Percentiles rank a stretch among this genome's conserved stretches.
Evolutionary conservation across 1,139 yeast species (phyloP).

Genomic region (Hyphopichia wangnamkhiaoensis): DNA sequence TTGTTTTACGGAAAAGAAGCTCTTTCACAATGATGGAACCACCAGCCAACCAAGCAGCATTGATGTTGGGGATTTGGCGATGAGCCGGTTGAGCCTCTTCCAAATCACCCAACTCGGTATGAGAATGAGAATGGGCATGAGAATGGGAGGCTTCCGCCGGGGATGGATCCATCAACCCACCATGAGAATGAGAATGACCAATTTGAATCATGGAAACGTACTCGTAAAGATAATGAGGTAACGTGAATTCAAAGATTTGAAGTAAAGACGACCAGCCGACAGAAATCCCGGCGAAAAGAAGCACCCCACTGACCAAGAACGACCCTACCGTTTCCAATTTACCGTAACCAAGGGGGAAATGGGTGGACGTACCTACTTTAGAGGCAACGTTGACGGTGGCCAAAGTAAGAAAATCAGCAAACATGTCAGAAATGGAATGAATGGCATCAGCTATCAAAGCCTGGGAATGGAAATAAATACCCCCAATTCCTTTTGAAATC

Average conservation of each 20-base stretch:
- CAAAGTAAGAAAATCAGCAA: constrained; percentile 85
- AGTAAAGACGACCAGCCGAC: constrained; percentile 87
- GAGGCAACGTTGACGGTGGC: constrained; percentile 83
- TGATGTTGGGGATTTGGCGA: constrained; percentile 62
- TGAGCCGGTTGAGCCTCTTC: constrained; percentile 1
- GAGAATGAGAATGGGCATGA: constrained; percentile 23
- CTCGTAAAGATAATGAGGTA: constrained; percentile 55
- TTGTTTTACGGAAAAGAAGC: constrained; percentile 79
- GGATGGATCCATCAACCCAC: constrained; percentile 25
- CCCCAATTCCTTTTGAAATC: constrained; percentile 82
- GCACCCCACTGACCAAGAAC: constrained; percentile 77
- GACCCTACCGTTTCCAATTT: constrained; percentile 92
- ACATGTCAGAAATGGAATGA: constrained; percentile 85
- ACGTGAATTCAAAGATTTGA: constrained; percentile 65
- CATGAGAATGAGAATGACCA: constrained; percentile 56
- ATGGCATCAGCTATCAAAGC: constrained; percentile 92
- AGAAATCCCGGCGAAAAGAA: constrained; percentile 83
- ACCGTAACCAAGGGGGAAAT: constrained; percentile 88
- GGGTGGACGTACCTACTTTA: constrained; percentile 57
- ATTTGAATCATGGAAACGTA: constrained; percentile 46
- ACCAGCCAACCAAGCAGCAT: constrained; percentile 95
- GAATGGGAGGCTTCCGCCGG: constrained; percentile 48
- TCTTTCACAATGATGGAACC: constrained; percentile 87
- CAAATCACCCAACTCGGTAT: constrained; percentile 9
- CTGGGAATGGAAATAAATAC: constrained; percentile 90